Conservation (phyloP, 1,139 yeast species). For the Suhomyces bolitotheri region DNA sequence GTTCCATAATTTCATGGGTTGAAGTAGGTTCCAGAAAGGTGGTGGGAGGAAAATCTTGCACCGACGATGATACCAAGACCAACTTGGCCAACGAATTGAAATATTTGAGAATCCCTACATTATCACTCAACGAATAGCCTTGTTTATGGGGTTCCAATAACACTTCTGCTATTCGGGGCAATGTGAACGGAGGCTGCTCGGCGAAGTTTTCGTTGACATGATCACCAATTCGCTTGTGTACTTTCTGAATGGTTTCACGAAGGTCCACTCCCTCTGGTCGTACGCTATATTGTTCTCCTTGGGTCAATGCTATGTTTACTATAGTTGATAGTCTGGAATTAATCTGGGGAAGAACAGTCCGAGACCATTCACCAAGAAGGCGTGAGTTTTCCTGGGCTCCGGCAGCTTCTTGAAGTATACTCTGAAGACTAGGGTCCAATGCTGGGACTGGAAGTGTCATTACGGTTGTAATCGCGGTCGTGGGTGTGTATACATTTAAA, state of each 20-base stretch:
- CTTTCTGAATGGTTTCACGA: conserved; percentile 16
- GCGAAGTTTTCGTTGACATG: conserved; percentile 29
- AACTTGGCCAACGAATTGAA: conserved; percentile 32
- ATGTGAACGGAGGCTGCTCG: conserved; percentile 57
- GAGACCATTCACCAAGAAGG: conserved; percentile 1
- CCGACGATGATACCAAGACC: conserved; percentile 30
- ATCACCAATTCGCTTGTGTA: conserved; percentile 19
- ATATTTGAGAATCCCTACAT: conserved; percentile 27
- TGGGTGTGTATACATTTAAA: background rate
- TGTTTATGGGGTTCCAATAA: conserved; percentile 37
- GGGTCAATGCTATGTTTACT: conserved; percentile 9
- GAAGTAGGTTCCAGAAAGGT: conserved; percentile 9
- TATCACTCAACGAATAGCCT: conserved; percentile 32
- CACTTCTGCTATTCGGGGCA: conserved; percentile 57
- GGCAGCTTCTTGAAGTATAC: conserved; percentile 10
- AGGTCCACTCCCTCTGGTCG: conserved; percentile 19
- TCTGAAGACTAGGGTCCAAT: conserved; percentile 11
- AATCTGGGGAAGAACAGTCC: conserved; percentile 14
- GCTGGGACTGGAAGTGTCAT: conserved; percentile 15
- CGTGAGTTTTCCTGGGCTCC: conserved; percentile 1
- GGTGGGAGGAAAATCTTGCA: conserved; percentile 27
- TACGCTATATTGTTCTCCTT: conserved; percentile 16
- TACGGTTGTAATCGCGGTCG: conserved; percentile 2
- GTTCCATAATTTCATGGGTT: conserved; percentile 4
- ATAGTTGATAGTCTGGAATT: conserved; percentile 10